Evolutionary conservation across 208 protist species (phyloP).

Genomic region (Leishmania braziliensis): DNA sequence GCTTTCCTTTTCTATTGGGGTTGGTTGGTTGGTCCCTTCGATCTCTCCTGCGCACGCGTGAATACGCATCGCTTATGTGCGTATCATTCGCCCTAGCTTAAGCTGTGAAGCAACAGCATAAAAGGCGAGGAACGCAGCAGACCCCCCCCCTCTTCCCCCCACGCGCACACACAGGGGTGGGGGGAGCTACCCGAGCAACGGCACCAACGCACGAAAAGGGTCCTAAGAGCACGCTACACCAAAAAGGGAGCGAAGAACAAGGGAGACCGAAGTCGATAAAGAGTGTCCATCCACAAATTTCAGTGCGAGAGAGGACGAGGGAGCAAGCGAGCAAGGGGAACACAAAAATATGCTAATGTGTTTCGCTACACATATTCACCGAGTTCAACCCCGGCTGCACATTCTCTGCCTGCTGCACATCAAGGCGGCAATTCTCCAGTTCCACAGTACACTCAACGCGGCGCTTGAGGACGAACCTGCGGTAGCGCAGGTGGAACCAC

Average conservation of each 20-base stretch:
- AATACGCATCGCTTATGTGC: neutral
- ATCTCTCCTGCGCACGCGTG: too few relatives aligned
- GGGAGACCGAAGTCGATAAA: too few relatives aligned
- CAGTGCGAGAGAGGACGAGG: too few relatives aligned
- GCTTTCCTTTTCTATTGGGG: neutral
- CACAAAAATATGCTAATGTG: too few relatives aligned
- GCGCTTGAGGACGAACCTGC: conserved; percentile 37
- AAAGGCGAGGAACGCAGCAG: neutral
- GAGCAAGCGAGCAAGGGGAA: too few relatives aligned
- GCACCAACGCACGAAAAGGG: too few relatives aligned
- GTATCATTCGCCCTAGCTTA: neutral
- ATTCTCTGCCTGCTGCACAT: conserved; percentile 34
- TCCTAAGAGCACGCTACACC: too few relatives aligned
- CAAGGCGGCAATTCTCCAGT: neutral
- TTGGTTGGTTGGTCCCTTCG: neutral
- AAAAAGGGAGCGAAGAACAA: too few relatives aligned
- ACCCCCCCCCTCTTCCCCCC: too few relatives aligned
- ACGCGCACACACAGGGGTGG: neutral
- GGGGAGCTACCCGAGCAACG: too few relatives aligned
- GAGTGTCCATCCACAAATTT: too few relatives aligned
- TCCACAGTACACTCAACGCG: conserved; percentile 16
- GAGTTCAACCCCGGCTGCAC: conserved; percentile 27
- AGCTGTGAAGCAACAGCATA: neutral
- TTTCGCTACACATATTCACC: too few relatives aligned
- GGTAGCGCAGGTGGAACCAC: conserved; percentile 54